These are phyloP conservation scores for Talaromyces sp. DNA, from an alignment of 2,329 filamentous ascomycete species.

Conservation along the genomic window DNA sequence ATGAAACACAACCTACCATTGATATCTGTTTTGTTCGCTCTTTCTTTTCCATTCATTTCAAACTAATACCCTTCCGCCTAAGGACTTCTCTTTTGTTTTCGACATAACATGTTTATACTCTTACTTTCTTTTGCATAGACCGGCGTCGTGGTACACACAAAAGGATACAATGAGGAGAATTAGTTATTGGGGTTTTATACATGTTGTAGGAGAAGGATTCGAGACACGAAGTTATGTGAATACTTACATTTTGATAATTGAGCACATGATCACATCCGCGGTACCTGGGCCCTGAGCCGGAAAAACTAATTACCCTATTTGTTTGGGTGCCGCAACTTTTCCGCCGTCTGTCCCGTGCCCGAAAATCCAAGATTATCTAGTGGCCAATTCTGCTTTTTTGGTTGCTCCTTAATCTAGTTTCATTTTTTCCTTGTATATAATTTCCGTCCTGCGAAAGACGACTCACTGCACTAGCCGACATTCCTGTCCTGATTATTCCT, in stretches of 20 bases:
- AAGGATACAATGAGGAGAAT: background rate
- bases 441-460: background rate
- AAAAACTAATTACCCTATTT: constrained; percentile 9
- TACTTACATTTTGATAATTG: background rate
- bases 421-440: background rate
- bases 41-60: constrained; percentile 12
- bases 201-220: background rate
- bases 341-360: constrained; percentile 1
- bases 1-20: constrained; percentile 17
- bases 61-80: constrained; percentile 8
- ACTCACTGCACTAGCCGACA: background rate
- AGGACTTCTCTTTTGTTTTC: background rate
- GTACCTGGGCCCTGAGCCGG: background rate
- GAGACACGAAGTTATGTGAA: background rate
- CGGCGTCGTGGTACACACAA: constrained; percentile 4
- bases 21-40: constrained; percentile 12
- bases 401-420: background rate
- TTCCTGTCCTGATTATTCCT: background rate
- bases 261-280: constrained; percentile 1
- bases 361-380: constrained; percentile 3
- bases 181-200: background rate
- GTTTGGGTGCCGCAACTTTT: background rate
- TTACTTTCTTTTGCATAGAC: constrained; percentile 9
- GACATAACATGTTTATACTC: constrained; percentile 10
- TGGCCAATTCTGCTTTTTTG: constrained; percentile 1